Conservation (phyloP, 2,329 filamentous ascomycete genomes). For the Alternaria tenuissima region DNA sequence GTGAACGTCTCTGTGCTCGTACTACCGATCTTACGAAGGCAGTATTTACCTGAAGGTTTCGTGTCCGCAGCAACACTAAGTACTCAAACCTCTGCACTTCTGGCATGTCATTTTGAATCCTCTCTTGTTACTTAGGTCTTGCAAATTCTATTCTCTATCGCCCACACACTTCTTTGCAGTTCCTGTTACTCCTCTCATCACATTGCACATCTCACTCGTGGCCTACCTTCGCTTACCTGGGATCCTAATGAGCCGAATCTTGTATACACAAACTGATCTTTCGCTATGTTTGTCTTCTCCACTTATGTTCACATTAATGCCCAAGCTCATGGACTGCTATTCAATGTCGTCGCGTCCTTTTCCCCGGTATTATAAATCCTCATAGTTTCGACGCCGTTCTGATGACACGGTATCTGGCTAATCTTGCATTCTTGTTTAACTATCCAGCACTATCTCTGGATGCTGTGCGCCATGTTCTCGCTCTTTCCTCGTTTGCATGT, state of each 20-base stretch:
- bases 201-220: not conserved
- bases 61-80: not conserved
- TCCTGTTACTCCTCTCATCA: not conserved
- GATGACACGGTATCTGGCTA: not conserved
- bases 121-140: not conserved
- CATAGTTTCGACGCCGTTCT: not conserved
- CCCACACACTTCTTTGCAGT: not conserved
- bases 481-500: conserved; percentile 1
- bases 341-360: not conserved
- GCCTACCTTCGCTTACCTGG: not conserved
- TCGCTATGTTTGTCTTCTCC: not conserved
- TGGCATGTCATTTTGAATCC: not conserved
- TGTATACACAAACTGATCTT: not conserved
- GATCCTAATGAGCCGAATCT: not conserved
- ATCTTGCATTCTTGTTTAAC: not conserved
- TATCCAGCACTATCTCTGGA: not conserved
- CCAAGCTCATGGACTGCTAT: not conserved
- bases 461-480: not conserved
- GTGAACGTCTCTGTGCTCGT: not conserved
- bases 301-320: not conserved
- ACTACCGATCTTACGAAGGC: not conserved
- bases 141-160: not conserved
- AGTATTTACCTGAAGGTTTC: not conserved
- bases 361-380: not conserved
- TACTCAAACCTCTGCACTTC: not conserved